phyloP scores from a whole-genome alignment of 2,329 filamentous ascomycete genomes.

The Aspergillus sojae region DNA sequence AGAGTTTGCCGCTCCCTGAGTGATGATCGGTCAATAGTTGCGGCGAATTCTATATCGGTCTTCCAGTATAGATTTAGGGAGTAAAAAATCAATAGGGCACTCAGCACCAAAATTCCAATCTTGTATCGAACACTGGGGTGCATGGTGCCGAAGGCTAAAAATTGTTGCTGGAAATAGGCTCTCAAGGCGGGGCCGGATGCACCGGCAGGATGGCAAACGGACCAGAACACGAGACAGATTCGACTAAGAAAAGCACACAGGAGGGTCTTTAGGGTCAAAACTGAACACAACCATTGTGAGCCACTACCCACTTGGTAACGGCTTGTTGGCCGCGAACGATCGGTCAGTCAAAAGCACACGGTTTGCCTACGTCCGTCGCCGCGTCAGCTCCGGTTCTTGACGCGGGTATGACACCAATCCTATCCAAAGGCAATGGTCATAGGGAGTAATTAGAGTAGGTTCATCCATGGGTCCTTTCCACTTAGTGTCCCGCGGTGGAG shows the following conservation, averaged over 20 bases:
- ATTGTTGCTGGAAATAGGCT: too few relatives aligned
- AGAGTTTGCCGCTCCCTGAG: background rate
- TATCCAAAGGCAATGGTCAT: background rate
- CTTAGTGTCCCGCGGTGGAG: background rate
- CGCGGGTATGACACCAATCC: background rate
- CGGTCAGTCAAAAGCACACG: background rate
- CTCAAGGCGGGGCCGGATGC: background rate
- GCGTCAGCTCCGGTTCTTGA: background rate
- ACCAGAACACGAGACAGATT: background rate
- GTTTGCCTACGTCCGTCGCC: background rate
- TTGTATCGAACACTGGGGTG: background rate
- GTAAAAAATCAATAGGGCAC: background rate
- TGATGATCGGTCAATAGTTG: background rate
- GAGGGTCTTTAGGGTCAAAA: background rate
- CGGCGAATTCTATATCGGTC: background rate
- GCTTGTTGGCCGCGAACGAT: background rate
- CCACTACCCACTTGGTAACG: background rate
- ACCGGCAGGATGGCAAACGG: background rate
- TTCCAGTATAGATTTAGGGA: background rate
- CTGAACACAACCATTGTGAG: background rate
- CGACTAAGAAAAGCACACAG: background rate
- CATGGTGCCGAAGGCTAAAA: background rate
- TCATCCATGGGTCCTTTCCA: background rate
- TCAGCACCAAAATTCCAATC: background rate
- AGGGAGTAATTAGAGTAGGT: background rate